Base-by-base conservation (phyloP, 2,329 filamentous ascomycete genomes). In the Ophiostoma pallidulum region DNA sequence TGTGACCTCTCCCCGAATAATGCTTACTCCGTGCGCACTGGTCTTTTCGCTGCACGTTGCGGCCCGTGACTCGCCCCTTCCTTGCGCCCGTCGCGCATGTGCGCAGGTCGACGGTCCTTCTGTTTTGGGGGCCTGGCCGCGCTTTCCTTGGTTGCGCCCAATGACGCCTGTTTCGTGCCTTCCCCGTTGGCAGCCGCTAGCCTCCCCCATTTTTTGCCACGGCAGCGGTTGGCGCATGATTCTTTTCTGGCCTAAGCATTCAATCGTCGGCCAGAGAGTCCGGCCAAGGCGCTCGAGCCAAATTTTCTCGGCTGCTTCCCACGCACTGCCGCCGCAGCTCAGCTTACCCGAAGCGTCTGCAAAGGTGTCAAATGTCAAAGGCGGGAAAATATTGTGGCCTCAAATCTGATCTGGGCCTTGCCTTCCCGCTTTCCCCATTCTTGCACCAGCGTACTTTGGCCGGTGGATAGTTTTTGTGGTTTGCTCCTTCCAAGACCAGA, bases 111-210 rank as follows among this genome's bases (percentile, higher is more conserved):
- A n/a, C n/a, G n/a, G n/a, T n/a, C n/a, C 16, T n/a, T 14, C 40
- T n/a, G 19, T 43, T 42, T 24, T 20, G 8, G 38, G 20, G 29
- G 19, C 8, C n/a, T n/a, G n/a, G n/a, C n/a, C n/a, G n/a, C n/a
- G n/a, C 24, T 28, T 5, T 10, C 6, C 24, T 28, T 28, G 24
- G 40, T 33, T n/a, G 10, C n/a, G 14, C 29, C 20, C 26, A 33
- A 37, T 46, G 43, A 39, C 35, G 36, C 35, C 18, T 20, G n/a
- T 33, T n/a, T 47, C 37, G 45, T 31, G 37, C 45, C 37, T 47
- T 35, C 37, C 37, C 13, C 26, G 13, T 32, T 45, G 42, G 42
- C n/a, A 18, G 19, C 32, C 38, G 18, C 18, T 42, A 41, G 41
- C 31, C 24, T 33, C 13, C 31, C 12, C n/a, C 14, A 7, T 33